A percentile compares a stretch with the other conserved stretches of the same genome.
Evolutionary conservation across 2,329 filamentous ascomycete genomes (phyloP).

Genomic region (Venturia nashicola): DNA sequence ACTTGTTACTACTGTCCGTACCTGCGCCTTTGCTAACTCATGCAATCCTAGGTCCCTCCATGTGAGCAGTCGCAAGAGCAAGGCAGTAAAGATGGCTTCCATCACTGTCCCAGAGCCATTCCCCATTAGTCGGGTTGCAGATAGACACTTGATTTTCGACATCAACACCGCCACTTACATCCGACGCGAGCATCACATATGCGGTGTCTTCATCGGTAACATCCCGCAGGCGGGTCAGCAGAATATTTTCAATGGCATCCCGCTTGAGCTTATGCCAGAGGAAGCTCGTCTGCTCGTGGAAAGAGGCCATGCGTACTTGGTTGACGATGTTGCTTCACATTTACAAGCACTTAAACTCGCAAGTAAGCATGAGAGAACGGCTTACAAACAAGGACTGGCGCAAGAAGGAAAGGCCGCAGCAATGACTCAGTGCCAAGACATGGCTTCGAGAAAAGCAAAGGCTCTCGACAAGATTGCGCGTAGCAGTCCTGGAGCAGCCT

Average conservation of each 20-base stretch:
- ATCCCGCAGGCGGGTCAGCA: conserved; percentile 89
- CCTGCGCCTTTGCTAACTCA: neutral
- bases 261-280: conserved; percentile 80
- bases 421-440: conserved; percentile 31
- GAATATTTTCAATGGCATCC: conserved; percentile 83
- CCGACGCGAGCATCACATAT: conserved; percentile 70
- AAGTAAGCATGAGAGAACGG: conserved; percentile 43
- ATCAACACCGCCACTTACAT: conserved; percentile 66
- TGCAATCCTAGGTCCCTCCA: neutral
- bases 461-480: conserved; percentile 33
- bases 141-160: conserved; percentile 83
- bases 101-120: conserved; percentile 42
- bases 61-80: conserved; percentile 6
- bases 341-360: conserved; percentile 48
- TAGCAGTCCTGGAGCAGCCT: conserved; percentile 8
- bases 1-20: neutral
- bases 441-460: conserved; percentile 37
- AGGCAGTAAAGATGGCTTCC: conserved; percentile 21
- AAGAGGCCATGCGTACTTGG: conserved; percentile 62
- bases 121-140: conserved; percentile 68
- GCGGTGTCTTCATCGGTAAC: conserved; percentile 74
- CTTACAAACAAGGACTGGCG: conserved; percentile 47
- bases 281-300: conserved; percentile 75
- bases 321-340: conserved; percentile 68
- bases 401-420: conserved; percentile 42